Conservation (phyloP, 148 eudicot genomes). For the Arctostaphylos glauca region DNA sequence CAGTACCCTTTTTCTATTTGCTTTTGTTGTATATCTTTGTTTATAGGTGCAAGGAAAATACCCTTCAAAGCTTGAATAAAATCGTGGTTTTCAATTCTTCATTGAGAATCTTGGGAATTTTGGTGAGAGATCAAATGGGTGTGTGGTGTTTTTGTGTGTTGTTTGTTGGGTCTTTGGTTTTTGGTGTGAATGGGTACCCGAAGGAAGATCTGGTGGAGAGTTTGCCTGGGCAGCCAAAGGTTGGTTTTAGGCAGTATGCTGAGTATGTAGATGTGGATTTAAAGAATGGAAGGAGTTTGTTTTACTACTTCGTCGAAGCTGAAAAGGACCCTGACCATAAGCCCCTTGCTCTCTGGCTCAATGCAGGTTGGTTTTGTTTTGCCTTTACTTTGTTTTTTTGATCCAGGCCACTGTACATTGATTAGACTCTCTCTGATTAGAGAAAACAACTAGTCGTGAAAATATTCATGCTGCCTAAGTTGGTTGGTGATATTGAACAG, state of each 20-base stretch:
- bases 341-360: constrained; percentile 88
- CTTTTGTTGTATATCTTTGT: background rate
- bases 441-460: background rate
- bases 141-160: constrained; percentile 31
- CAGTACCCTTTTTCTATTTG: background rate
- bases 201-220: constrained; percentile 67
- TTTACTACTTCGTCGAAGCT: constrained; percentile 96
- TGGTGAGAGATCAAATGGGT: constrained; percentile 26
- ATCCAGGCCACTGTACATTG: background rate
- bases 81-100: background rate
- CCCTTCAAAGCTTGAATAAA: background rate
- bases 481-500: too few relatives aligned
- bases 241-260: constrained; percentile 76
- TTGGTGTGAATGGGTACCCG: constrained; percentile 59
- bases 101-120: background rate
- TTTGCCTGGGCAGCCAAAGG: constrained; percentile 87
- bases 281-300: constrained; percentile 78
- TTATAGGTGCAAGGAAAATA: background rate
- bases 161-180: constrained; percentile 35
- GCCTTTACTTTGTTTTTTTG: background rate
- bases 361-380: constrained; percentile 66
- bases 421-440: background rate
- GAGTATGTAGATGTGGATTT: constrained; percentile 90
- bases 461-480: background rate
- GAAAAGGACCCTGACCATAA: constrained; percentile 50